Evolutionary conservation across 2,329 filamentous ascomycete genomes (phyloP), one percentile per base, ranked within the genome.

Genomic region (Proliferodiscus dingleyae): DNA sequence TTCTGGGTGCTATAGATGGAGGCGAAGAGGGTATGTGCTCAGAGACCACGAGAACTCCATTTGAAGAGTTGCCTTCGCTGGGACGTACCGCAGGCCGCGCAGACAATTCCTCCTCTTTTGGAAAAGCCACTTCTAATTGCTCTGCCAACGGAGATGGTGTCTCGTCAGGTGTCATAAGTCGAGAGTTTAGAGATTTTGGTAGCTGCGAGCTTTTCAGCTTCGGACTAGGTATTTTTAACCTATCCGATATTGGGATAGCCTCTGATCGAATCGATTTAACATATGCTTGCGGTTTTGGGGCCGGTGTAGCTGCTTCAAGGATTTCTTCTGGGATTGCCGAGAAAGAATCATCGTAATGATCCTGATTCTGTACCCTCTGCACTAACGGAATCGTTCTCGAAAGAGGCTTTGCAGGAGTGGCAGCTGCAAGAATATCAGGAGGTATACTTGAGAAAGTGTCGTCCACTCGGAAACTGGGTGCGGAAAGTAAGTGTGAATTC

Each of bases 11-110:
- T 40, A 60, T 39, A 19, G 51, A 52, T 22, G 61, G 61, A 11
- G 61, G 61, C 18, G 61, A 64, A 16, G 61, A 64, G 26, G 47
- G 50, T 44, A 64, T 52, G 1, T 62, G 54, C 3, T 57, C 55
- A 37, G 51, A 40, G 2, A 57, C 28, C 5, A 54, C 16, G 11
- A 54, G 53, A 29, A 49, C 47, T n/a, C 56, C 51, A 37, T 48
- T 34, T 11, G 16, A 33, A 13, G 28, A 16, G 22, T 44, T 24
- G n/a, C 41, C 34, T n/a, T 32, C 23, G 8, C 24, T n/a, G 24
- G 18, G 7, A 16, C 16, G 28, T 39, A 9, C 36, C 5, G 36
- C 16, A 38, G 23, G 24, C 9, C 15, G 21, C 19, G n/a, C n/a
- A n/a, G n/a, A n/a, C n/a, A n/a, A n/a, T n/a, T n/a, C n/a, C n/a